Conservation (phyloP, 768 basidiomycete species). For the Kwoniella dendrophila region DNA sequence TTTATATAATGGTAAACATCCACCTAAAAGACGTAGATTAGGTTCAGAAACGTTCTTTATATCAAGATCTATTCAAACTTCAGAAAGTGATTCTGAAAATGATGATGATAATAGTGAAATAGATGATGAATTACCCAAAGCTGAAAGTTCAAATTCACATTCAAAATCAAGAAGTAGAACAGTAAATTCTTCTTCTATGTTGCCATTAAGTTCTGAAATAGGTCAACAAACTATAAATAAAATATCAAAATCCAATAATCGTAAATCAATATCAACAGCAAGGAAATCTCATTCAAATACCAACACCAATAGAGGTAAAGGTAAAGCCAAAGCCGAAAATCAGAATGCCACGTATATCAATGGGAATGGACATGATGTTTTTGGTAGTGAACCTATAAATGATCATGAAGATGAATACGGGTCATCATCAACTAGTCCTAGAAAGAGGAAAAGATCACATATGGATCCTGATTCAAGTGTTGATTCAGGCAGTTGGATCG, state of each 20-base stretch:
- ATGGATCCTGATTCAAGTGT: constrained; percentile 22
- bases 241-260: constrained; percentile 7
- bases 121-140: background rate
- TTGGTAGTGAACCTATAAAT: background rate
- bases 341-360: background rate
- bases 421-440: constrained; percentile 24
- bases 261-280: constrained; percentile 8
- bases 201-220: constrained; percentile 33
- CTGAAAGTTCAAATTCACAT: constrained; percentile 2
- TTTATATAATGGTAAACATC: constrained; percentile 17
- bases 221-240: constrained; percentile 33
- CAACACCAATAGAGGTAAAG: constrained; percentile 22
- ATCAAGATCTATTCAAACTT: constrained; percentile 7
- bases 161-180: constrained; percentile 1
- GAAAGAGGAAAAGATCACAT: constrained; percentile 39
- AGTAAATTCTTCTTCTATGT: too few species aligned
- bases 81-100: constrained; percentile 13
- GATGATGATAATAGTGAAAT: constrained; percentile 8
- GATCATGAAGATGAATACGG: constrained; percentile 8
- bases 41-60: constrained; percentile 28
- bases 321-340: constrained; percentile 14
- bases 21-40: constrained; percentile 34
- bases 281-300: constrained; percentile 9
- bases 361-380: constrained; percentile 8
- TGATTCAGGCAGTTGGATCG: constrained; percentile 40